Percentiles rank a stretch among this genome's conserved stretches.
Conservation (phyloP, 2,329 filamentous ascomycete genomes). For the Lomentospora prolificans region DNA sequence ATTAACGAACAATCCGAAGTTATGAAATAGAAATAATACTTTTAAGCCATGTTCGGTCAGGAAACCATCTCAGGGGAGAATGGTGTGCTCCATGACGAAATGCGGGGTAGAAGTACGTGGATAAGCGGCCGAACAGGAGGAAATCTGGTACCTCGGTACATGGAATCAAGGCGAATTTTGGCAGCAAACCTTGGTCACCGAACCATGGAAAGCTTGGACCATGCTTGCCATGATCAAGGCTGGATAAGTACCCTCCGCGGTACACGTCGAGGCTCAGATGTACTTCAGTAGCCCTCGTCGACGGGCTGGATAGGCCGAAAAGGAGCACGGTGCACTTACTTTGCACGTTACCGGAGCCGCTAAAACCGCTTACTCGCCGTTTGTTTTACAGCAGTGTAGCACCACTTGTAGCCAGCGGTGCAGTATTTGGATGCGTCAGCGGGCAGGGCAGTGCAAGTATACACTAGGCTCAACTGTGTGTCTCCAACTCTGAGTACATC, state of each 20-base stretch:
- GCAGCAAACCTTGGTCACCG: neutral
- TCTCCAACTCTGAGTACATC: neutral
- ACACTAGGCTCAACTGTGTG: neutral
- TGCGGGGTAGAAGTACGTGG: neutral
- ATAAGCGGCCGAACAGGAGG: neutral
- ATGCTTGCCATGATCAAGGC: no score
- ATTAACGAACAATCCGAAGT: neutral
- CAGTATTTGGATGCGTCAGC: neutral
- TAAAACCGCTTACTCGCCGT: neutral
- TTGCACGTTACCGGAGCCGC: neutral
- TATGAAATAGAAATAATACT: neutral
- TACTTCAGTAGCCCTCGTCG: no score
- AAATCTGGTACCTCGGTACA: neutral
- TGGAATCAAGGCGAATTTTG: neutral
- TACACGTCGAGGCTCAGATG: neutral
- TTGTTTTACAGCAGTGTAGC: neutral
- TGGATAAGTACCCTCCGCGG: neutral
- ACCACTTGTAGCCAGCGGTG: neutral
- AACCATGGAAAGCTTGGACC: neutral
- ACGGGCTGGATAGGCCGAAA: neutral
- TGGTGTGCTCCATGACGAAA: conserved; percentile 3
- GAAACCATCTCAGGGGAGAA: neutral
- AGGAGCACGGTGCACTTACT: neutral
- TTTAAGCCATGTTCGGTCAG: neutral
- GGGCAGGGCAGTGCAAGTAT: neutral